Base-by-base conservation (phyloP, 352 stramenopile genomes). In the Phytophthora hybrid region DNA sequence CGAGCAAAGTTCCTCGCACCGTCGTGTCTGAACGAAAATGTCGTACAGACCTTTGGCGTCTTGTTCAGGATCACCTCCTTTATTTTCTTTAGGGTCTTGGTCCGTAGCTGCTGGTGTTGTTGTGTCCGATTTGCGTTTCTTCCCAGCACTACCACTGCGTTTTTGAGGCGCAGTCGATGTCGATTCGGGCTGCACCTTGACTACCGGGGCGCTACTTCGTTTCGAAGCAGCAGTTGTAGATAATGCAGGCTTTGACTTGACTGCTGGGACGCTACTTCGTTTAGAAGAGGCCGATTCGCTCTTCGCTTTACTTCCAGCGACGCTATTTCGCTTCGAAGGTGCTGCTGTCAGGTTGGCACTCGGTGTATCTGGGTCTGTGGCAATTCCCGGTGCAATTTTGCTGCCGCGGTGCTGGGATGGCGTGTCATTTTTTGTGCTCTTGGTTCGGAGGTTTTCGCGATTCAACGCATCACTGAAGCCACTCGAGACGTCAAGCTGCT, bases 1-100 rank as follows among this genome's bases (percentile, higher is more conserved):
- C 6, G 69, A 77, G 57, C 86, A 93, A 4, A 91, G 29, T 23
- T 81, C 73, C 64, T 93, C 86, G 23, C 83, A 91, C 0, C 71
- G 60, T 4, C 77, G 77, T 0, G 86, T 90, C 58, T 92, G 84
- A 9, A 93, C 63, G 16, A 91, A 81, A 13, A 89, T 71, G 34
- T 72, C 73, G 55, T 89, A 93, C 32, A 84, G 16, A 2, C 83
- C 84, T 37, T 83, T 53, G 16, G 59, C 77, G 14, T 76, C 74
- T 5, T 69, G 63, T 16, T 84, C 63, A 9, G 74, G 63, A 31
- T 77, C 57, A 32, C 66, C 31, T 44, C 7, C 31, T 59, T 60
- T 46, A 19, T 19, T 51, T 23, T 61, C 18, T 29, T 58, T 71
- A 5, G 11, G 14, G 5, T 47, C 21, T 39, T 62, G 52, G 32